phyloP scores from a whole-genome alignment of 768 basidiomycete species.

The Lactifluus hygrophoroides region DNA sequence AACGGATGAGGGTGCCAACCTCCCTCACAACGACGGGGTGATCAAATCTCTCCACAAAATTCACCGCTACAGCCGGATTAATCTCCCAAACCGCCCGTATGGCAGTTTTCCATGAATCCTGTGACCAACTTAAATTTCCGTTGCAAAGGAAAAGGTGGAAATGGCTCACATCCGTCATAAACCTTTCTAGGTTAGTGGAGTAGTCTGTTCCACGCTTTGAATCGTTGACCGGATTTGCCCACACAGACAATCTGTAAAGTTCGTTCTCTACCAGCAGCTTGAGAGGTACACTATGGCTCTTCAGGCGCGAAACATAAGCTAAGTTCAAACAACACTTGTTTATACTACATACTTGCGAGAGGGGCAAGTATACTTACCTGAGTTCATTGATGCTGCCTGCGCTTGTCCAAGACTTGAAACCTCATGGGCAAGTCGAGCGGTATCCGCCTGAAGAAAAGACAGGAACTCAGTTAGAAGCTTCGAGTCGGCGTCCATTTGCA shows the following conservation, averaged over 20 bases:
- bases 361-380: conserved; percentile 29
- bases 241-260: conserved; percentile 75
- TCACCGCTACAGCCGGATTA: conserved; percentile 73
- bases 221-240: conserved; percentile 85
- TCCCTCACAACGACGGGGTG: conserved; percentile 54
- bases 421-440: conserved; percentile 45
- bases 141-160: not conserved
- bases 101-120: conserved; percentile 60
- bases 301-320: conserved; percentile 38
- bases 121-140: conserved; percentile 9
- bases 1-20: conserved; percentile 64
- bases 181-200: conserved; percentile 45
- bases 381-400: conserved; percentile 29
- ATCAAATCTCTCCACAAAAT: conserved; percentile 87
- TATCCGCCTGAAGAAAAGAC: conserved; percentile 65
- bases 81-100: conserved; percentile 74
- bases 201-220: conserved; percentile 57
- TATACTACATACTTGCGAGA: conserved; percentile 19
- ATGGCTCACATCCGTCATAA: conserved; percentile 49
- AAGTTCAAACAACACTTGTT: conserved; percentile 40
- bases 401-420: conserved; percentile 56
- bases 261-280: conserved; percentile 86
- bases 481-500: conserved; percentile 84
- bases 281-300: conserved; percentile 65
- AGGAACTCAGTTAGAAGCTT: conserved; percentile 81